Conservation (phyloP, 139 green algal species). For the Trebouxia sp. region DNA sequence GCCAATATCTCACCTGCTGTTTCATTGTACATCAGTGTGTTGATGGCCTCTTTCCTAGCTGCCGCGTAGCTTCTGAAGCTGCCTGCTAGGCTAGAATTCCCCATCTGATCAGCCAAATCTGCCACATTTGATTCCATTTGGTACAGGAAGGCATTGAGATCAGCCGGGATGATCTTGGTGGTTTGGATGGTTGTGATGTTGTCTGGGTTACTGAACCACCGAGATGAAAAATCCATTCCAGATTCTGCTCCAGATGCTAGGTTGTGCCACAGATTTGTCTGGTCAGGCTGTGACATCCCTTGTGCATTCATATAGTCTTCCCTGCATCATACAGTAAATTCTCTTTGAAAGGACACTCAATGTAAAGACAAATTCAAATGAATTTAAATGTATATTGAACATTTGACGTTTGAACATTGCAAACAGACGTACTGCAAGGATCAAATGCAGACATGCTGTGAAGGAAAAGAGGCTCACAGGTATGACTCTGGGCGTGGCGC, state of each 20-base stretch:
- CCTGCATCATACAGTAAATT: constrained; percentile 25
- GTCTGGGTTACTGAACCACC: constrained; percentile 63
- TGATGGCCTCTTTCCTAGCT: constrained; percentile 52
- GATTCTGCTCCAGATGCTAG: constrained; percentile 87
- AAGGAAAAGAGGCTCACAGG: not conserved
- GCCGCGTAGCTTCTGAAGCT: constrained; percentile 33
- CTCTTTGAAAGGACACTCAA: no score
- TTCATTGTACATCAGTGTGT: constrained; percentile 72
- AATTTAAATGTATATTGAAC: no score
- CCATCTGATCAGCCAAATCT: constrained; percentile 37
- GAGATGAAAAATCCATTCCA: constrained; percentile 88
- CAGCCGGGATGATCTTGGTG: constrained; percentile 83
- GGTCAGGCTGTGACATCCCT: not conserved
- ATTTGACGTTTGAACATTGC: no score
- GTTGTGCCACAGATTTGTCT: constrained; percentile 67
- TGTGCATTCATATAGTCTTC: constrained; percentile 58
- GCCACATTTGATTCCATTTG: constrained; percentile 64
- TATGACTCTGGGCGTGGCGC: constrained; percentile 86
- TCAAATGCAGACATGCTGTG: not conserved
- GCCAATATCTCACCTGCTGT: not conserved
- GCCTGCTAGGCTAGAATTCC: constrained; percentile 22
- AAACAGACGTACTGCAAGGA: no score
- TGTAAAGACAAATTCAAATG: no score
- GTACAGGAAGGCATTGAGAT: constrained; percentile 90
- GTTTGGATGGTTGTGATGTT: constrained; percentile 68